These are phyloP conservation scores for Heimioporus sp. DNA, from an alignment of 768 basidiomycete genomes.

Conservation along the genomic window DNA sequence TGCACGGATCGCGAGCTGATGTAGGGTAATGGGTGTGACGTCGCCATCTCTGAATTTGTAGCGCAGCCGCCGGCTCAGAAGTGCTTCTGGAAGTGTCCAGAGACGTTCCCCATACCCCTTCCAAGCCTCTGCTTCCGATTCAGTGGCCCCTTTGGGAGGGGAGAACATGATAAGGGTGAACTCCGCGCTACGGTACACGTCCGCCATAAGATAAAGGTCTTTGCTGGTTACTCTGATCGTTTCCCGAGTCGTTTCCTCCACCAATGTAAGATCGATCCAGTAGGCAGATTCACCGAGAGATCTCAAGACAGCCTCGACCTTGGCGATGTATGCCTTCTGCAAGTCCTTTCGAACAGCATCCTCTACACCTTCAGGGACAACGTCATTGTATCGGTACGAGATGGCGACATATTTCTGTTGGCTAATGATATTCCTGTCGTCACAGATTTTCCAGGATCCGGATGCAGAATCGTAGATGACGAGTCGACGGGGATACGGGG, in stretches of 20 bases:
- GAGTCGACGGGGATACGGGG: conserved; percentile 16
- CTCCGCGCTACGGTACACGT: conserved; percentile 18
- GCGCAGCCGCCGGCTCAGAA: conserved; percentile 19
- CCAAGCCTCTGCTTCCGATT: conserved; percentile 9
- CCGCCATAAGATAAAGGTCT: conserved; percentile 25
- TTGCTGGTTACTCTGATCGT: conserved; percentile 2
- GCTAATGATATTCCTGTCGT: conserved; percentile 11
- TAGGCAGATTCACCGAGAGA: conserved; percentile 17
- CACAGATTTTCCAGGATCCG: conserved; percentile 1
- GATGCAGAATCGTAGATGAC: conserved; percentile 6
- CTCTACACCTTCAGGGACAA: background rate
- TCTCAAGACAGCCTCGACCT: background rate
- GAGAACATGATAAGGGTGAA: conserved; percentile 24
- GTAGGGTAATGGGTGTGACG: conserved; percentile 20
- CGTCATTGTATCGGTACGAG: conserved; percentile 16
- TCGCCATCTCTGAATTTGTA: conserved; percentile 10
- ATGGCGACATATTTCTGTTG: conserved; percentile 17
- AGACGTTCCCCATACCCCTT: conserved; percentile 19
- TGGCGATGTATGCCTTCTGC: background rate
- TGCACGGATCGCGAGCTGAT: conserved; percentile 22
- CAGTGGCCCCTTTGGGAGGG: background rate
- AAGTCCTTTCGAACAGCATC: conserved; percentile 1
- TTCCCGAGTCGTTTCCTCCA: background rate
- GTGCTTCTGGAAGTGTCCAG: conserved; percentile 23
- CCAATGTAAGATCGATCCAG: conserved; percentile 19